Conservation (phyloP, 2,329 filamentous ascomycete species). For the Hysterium pulicare region DNA sequence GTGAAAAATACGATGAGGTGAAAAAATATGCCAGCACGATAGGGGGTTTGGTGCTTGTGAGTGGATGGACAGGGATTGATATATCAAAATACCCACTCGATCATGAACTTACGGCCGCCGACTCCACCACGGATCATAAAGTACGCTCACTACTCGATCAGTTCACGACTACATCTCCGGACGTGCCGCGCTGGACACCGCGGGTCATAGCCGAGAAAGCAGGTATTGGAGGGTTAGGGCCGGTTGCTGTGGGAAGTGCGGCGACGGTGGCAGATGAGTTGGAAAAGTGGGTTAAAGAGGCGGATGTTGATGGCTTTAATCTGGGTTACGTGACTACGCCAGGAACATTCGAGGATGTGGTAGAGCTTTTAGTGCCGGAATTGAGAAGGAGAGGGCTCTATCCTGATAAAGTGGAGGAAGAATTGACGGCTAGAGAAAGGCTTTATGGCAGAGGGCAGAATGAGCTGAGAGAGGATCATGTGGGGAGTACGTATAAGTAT, state of each 20-base stretch:
- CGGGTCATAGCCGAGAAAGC: constrained; percentile 29
- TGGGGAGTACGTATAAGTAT: constrained; percentile 60
- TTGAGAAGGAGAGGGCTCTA: constrained; percentile 34
- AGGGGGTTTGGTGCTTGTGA: constrained; percentile 55
- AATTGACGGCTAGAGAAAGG: constrained; percentile 50
- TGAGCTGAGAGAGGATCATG: constrained; percentile 56
- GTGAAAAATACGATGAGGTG: constrained; percentile 50
- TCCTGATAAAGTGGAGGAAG: constrained; percentile 20
- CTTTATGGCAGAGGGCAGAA: constrained; percentile 60
- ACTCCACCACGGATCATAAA: constrained; percentile 51
- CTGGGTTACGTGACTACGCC: constrained; percentile 44
- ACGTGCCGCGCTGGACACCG: constrained; percentile 28
- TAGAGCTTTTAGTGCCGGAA: constrained; percentile 37
- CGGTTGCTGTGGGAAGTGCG: constrained; percentile 38
- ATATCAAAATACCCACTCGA: constrained; percentile 56
- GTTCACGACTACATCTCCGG: constrained; percentile 29
- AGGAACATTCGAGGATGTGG: constrained; percentile 38
- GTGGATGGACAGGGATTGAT: constrained; percentile 60
- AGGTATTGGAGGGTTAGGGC: constrained; percentile 19
- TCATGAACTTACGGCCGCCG: constrained; percentile 54
- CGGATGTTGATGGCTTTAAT: constrained; percentile 37
- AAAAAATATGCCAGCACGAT: constrained; percentile 53
- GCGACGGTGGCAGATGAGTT: constrained; percentile 46
- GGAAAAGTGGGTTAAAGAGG: constrained; percentile 45
- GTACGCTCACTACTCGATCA: constrained; percentile 31